A percentile compares a stretch with the other conserved stretches of the same genome.
phyloP scores from a whole-genome alignment of 495 filamentous ascomycete genomes.

The Penicillium coffeae region DNA sequence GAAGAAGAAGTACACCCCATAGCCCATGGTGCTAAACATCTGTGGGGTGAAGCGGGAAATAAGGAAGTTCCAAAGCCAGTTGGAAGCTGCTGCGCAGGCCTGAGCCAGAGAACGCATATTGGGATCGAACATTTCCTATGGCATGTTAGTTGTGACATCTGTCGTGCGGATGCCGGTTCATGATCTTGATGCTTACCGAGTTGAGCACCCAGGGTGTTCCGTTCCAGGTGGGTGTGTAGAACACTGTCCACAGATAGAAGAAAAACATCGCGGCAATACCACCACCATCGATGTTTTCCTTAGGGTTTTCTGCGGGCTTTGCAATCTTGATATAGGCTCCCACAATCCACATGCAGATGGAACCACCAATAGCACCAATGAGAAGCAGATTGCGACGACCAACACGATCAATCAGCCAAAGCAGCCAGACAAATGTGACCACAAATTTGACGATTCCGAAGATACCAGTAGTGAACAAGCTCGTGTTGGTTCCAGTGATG shows the following conservation, averaged over 20 bases:
- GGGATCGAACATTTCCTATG: conserved; percentile 54
- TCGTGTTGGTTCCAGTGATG: conserved; percentile 46
- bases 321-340: conserved; percentile 66
- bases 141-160: conserved; percentile 2
- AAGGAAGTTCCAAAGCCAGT: conserved; percentile 77
- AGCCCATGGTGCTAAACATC: conserved; percentile 66
- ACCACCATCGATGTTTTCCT: conserved; percentile 41
- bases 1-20: conserved; percentile 77
- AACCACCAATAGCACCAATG: conserved; percentile 66
- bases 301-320: conserved; percentile 35
- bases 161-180: too few relatives aligned
- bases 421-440: conserved; percentile 59
- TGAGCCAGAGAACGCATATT: conserved; percentile 65
- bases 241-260: conserved; percentile 77
- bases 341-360: conserved; percentile 70
- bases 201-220: conserved; percentile 66
- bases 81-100: conserved; percentile 61
- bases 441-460: conserved; percentile 55
- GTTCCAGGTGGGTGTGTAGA: conserved; percentile 76
- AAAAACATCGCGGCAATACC: conserved; percentile 72
- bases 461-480: conserved; percentile 51
- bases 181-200: conserved; percentile 47
- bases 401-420: conserved; percentile 68
- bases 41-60: conserved; percentile 67
- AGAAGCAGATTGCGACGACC: conserved; percentile 68